A percentile compares a stretch with the other conserved stretches of the same genome.
These are phyloP conservation scores for Lepidium didymum DNA, from an alignment of 345 rosid genomes.

Conservation along the genomic window DNA sequence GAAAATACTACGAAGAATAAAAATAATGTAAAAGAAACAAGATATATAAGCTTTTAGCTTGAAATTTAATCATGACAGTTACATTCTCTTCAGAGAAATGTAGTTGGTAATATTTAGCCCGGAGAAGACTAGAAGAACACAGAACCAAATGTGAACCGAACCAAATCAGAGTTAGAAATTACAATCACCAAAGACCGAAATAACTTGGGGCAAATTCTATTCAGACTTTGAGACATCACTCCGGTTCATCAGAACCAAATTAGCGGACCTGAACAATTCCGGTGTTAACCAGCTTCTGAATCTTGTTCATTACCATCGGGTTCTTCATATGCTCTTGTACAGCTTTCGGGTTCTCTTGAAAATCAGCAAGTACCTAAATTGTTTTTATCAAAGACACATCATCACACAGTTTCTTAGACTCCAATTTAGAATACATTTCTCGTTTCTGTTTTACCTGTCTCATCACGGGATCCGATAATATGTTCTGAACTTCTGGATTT, in stretches of 20 bases:
- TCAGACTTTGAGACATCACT: not conserved
- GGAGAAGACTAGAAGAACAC: not conserved
- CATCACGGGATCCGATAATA: constrained; percentile 94
- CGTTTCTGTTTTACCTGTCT: constrained; percentile 54
- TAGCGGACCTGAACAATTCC: constrained; percentile 87
- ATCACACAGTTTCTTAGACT: not conserved
- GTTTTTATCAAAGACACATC: not conserved
- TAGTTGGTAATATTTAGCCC: not conserved
- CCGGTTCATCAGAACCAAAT: not conserved
- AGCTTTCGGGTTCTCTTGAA: constrained; percentile 93
- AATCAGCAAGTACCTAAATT: constrained; percentile 66
- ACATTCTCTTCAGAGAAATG: too few relatives aligned
- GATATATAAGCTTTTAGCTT: too few relatives aligned
- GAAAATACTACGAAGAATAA: not conserved
- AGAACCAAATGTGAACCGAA: not conserved
- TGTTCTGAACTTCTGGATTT: constrained; percentile 94
- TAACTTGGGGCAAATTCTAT: not conserved
- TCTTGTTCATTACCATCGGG: constrained; percentile 90
- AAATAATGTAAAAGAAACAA: too few relatives aligned
- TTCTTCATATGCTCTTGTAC: constrained; percentile 91
- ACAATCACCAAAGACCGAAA: not conserved
- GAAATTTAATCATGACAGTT: too few relatives aligned
- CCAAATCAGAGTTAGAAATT: not conserved
- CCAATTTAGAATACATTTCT: not conserved
- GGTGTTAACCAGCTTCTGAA: constrained; percentile 81